These are phyloP conservation scores for Dipodascopsis uninucleata DNA, from an alignment of 805 yeast species.

Conservation along the genomic window DNA sequence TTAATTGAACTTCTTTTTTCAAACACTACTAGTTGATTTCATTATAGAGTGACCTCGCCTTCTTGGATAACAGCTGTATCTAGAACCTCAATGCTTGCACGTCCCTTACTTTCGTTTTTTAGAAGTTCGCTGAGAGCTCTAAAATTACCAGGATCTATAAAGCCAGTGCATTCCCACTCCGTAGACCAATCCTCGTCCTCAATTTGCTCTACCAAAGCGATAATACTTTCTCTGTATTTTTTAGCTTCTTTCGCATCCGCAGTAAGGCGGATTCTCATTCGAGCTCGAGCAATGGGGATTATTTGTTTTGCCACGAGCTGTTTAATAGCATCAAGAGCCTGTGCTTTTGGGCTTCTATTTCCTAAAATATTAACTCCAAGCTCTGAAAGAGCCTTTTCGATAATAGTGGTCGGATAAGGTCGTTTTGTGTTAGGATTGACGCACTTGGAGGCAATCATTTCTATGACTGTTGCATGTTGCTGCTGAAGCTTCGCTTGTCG, in stretches of 20 bases:
- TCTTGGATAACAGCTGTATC: constrained; percentile 85
- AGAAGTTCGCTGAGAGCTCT: constrained; percentile 63
- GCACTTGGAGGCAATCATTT: constrained; percentile 81
- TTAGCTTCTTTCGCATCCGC: constrained; percentile 50
- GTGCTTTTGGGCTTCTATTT: constrained; percentile 72
- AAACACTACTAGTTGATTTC: too few species aligned
- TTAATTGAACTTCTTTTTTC: too few species aligned
- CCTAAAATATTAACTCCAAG: constrained; percentile 75
- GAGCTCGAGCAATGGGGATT: constrained; percentile 90
- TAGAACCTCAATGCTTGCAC: constrained; percentile 72
- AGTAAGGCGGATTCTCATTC: constrained; percentile 77
- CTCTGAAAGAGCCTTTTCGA: constrained; percentile 70
- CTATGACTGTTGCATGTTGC: constrained; percentile 75
- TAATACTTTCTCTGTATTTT: constrained; percentile 43
- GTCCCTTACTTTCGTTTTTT: constrained; percentile 50
- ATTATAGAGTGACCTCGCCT: constrained; percentile 35
- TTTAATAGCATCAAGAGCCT: constrained; percentile 88
- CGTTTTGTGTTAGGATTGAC: constrained; percentile 85
- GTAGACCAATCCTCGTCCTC: constrained; percentile 42
- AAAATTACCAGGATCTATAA: constrained; percentile 83
- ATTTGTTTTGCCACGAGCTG: constrained; percentile 71
- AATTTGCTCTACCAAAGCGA: constrained; percentile 42
- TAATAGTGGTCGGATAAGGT: constrained; percentile 92
- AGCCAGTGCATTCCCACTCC: constrained; percentile 55
- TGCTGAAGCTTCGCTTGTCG: constrained; percentile 70